Evolutionary conservation across 2,329 filamentous ascomycete genomes (phyloP), one percentile per base, ranked within the genome.

Genomic region (Xenoacremonium recifei): DNA sequence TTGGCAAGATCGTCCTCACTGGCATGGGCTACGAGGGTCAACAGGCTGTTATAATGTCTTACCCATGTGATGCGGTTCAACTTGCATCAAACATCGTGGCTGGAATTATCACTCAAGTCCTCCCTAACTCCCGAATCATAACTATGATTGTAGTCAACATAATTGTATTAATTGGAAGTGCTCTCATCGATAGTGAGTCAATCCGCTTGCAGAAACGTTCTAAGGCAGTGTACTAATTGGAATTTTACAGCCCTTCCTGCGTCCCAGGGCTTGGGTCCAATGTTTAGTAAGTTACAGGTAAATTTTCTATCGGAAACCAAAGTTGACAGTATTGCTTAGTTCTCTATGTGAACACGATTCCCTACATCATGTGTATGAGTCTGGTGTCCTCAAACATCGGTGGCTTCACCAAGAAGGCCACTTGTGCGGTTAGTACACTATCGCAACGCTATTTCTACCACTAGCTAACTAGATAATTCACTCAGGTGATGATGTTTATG

Each of bases 311-410:
- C n/a, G n/a, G n/a, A n/a, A n/a, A n/a, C n/a, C n/a, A 27, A 27
- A 27, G 7, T 27, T 27, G 23, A 27, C 13, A 27, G 23, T 27
- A 9, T 13, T 27, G 9, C 23, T 27, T 7, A 13, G 23, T 13
- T 27, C 23, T 27, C 23, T 27, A 13, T 21, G 42, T 43, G 17
- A 47, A 44, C 20, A 50, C 47, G 5, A 33, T 50, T 15, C 23
- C 44, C 12, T 54, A 46, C 35, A 48, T 47, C 6, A 50, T 51
- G 17, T 44, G 40, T 9, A 39, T 55, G 41, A 48, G 48, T 3
- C 40, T 55, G 9, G 48, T 51, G n/a, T 45, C 42, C 3, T 47
- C 52, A n/a, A 55, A 55, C 18, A 44, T 55, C 13, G 50, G 39
- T n/a, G 48, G 44, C n/a, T 40, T 45, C 35, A 44, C 44, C 6